Conservation (phyloP, 1,284 basidiomycete genomes). For the Entoloma clypeatum region DNA sequence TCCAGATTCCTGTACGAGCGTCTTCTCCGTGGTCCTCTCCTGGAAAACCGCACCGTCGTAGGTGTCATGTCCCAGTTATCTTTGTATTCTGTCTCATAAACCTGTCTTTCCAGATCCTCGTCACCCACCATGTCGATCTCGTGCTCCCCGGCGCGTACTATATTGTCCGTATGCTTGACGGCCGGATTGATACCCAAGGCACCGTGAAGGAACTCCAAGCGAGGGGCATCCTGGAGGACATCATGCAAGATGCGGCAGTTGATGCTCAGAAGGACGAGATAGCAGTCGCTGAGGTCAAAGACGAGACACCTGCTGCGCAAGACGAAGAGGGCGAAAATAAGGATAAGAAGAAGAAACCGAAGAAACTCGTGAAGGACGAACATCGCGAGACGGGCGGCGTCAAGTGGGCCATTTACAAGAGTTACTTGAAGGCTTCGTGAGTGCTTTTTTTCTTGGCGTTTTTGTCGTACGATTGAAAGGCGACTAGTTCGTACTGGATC, state of each 20-base stretch:
- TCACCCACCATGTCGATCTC: constrained; percentile 74
- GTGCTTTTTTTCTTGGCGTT: constrained; percentile 15
- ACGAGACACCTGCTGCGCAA: no score
- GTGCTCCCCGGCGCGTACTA: constrained; percentile 68
- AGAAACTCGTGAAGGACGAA: constrained; percentile 67
- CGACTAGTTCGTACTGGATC: constrained; percentile 58
- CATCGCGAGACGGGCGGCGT: constrained; percentile 72
- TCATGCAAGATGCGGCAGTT: constrained; percentile 45
- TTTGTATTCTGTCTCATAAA: not conserved
- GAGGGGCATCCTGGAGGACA: constrained; percentile 55
- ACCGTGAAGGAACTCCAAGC: constrained; percentile 55
- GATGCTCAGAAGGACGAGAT: constrained; percentile 33
- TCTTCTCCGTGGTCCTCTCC: constrained; percentile 59
- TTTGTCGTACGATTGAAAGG: not conserved
- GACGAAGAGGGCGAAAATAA: constrained; percentile 25
- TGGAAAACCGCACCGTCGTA: constrained; percentile 67
- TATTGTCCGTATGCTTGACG: constrained; percentile 71
- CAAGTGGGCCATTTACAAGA: constrained; percentile 77
- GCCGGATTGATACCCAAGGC: constrained; percentile 68
- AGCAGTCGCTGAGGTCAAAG: constrained; percentile 19
- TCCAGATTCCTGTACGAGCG: constrained; percentile 64
- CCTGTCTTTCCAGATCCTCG: constrained; percentile 44
- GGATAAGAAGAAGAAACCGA: constrained; percentile 45
- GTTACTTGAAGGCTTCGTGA: constrained; percentile 70
- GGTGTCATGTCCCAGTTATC: constrained; percentile 16